phyloP scores from a whole-genome alignment of 768 basidiomycete species.

The Agrocybe pediades region DNA sequence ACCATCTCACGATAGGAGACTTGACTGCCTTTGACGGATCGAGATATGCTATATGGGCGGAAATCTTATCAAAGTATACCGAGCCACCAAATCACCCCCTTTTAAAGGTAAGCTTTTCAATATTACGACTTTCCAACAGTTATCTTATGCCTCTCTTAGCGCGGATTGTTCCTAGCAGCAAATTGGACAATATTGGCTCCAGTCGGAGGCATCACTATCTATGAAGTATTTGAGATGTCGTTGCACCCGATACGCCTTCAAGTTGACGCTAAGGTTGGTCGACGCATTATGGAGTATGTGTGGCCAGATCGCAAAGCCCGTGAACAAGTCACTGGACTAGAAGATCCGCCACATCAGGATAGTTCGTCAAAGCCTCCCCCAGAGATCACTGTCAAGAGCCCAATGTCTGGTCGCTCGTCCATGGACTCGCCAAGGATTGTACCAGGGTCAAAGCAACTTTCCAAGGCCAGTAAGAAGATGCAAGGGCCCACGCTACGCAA shows the following conservation, averaged over 20 bases:
- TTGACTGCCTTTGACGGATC: slow-evolving; percentile 87
- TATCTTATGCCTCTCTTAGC: slow-evolving; percentile 40
- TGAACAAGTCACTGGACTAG: slow-evolving; percentile 10
- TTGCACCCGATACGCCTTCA: slow-evolving; percentile 88
- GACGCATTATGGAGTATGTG: slow-evolving; percentile 84
- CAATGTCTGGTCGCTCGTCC: slow-evolving; percentile 40
- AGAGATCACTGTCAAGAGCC: slow-evolving; percentile 24
- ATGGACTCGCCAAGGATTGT: slow-evolving; percentile 51
- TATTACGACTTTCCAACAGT: background rate
- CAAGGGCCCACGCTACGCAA: slow-evolving; percentile 47
- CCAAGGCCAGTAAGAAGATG: slow-evolving; percentile 8
- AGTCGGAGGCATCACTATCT: slow-evolving; percentile 91
- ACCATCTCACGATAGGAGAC: slow-evolving; percentile 72
- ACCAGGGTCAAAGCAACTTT: slow-evolving; percentile 18
- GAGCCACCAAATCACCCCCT: slow-evolving; percentile 71
- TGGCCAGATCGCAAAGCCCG: slow-evolving; percentile 68
- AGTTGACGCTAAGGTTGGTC: slow-evolving; percentile 81
- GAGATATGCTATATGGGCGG: slow-evolving; percentile 80
- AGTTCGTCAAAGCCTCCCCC: slow-evolving; percentile 15
- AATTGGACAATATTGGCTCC: slow-evolving; percentile 86
- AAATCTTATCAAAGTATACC: slow-evolving; percentile 81
- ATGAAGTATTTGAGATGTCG: slow-evolving; percentile 77
- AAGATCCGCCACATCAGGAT: slow-evolving; percentile 22
- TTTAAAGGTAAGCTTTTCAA: slow-evolving; percentile 54
- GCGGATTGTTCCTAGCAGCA: slow-evolving; percentile 71